Conservation (phyloP, 1,284 basidiomycete species). For the Rhodofomes roseus region DNA sequence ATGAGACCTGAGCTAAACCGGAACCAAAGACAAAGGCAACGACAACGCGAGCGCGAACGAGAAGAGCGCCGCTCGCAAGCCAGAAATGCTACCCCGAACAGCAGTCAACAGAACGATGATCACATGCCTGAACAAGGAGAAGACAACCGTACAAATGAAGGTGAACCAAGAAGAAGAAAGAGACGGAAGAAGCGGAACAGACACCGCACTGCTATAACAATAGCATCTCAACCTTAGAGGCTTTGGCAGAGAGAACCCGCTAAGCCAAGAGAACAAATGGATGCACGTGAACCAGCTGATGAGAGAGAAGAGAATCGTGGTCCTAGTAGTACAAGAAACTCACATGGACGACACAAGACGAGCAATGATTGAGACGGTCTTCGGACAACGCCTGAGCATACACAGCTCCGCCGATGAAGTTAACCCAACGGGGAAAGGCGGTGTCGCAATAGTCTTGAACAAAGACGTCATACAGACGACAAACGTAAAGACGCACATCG, state of each 20-base stretch:
- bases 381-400: constrained; percentile 10
- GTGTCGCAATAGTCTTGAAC: constrained; percentile 36
- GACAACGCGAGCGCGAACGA: too few relatives aligned
- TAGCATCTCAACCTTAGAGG: constrained; percentile 22
- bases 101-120: too few relatives aligned
- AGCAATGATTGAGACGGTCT: constrained; percentile 8
- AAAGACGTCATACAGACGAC: constrained; percentile 8
- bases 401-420: neutral
- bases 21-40: too few relatives aligned
- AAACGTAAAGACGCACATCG: neutral
- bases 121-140: too few relatives aligned
- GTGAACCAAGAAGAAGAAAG: too few relatives aligned
- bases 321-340: constrained; percentile 26
- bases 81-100: too few relatives aligned
- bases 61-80: too few relatives aligned
- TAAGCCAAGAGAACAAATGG: constrained; percentile 21
- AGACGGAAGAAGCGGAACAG: too few relatives aligned
- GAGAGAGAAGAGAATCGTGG: constrained; percentile 17
- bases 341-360: constrained; percentile 18
- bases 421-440: constrained; percentile 7
- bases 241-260: neutral
- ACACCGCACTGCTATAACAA: constrained; percentile 7
- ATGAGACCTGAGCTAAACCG: too few relatives aligned
- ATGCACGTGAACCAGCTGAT: constrained; percentile 15
- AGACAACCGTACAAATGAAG: too few relatives aligned